A percentile compares a stretch with the other conserved stretches of the same genome.
These are phyloP conservation scores for Amylocystis lapponica DNA, from an alignment of 768 basidiomycete genomes.

Conservation along the genomic window DNA sequence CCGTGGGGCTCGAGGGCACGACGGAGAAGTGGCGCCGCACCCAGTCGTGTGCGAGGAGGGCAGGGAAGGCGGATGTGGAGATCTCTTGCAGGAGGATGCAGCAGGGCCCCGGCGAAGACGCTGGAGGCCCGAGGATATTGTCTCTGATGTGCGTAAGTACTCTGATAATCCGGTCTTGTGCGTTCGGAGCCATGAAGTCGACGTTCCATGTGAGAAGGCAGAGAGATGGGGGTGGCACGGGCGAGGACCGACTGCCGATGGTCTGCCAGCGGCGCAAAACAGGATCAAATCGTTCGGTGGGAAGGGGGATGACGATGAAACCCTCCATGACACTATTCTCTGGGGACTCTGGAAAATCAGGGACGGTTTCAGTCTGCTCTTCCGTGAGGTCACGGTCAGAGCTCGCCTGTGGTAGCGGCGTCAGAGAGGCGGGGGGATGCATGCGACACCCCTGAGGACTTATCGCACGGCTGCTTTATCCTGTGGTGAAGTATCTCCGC, in stretches of 20 bases:
- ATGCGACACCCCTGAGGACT: no score
- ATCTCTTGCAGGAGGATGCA: slow-evolving; percentile 72
- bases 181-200: slow-evolving; percentile 37
- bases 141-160: slow-evolving; percentile 51
- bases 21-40: slow-evolving; percentile 54
- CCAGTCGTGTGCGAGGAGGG: slow-evolving; percentile 55
- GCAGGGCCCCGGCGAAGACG: slow-evolving; percentile 44
- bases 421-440: no score
- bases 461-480: no score
- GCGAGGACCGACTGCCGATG: neutral
- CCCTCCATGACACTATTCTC: no score
- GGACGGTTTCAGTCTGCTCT: no score
- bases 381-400: no score
- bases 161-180: slow-evolving; percentile 38
- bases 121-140: slow-evolving; percentile 43
- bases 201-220: slow-evolving; percentile 72
- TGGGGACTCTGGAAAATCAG: no score
- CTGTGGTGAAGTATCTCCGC: no score
- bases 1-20: slow-evolving; percentile 44
- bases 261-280: no score
- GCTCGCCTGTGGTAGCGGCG: no score
- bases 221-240: slow-evolving; percentile 33
- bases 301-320: no score
- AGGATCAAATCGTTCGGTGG: no score
- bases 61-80: slow-evolving; percentile 34